Conservation (phyloP, 1,139 yeast species). For the Casaregolazyma lundiana region DNA sequence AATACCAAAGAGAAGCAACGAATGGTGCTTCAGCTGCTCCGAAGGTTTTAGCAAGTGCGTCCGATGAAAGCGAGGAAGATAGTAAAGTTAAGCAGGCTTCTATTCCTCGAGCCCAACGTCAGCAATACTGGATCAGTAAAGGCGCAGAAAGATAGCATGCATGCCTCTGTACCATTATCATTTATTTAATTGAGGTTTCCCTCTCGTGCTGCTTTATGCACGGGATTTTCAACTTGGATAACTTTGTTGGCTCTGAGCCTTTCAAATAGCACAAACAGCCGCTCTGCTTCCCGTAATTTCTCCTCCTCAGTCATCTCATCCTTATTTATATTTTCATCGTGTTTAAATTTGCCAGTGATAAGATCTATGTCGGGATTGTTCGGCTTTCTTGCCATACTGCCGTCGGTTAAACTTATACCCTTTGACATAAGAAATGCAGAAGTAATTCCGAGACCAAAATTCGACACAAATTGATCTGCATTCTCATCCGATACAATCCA, state of each 20-base stretch:
- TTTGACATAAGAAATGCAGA: slow-evolving; percentile 27
- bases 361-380: slow-evolving; percentile 21
- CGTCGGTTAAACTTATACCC: slow-evolving; percentile 21
- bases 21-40: neutral
- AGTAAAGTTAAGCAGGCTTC: slow-evolving; percentile 5
- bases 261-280: slow-evolving; percentile 46
- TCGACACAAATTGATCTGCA: slow-evolving; percentile 22
- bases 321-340: slow-evolving; percentile 6
- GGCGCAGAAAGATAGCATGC: slow-evolving; percentile 8
- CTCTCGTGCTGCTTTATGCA: slow-evolving; percentile 25
- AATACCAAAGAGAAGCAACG: slow-evolving; percentile 1
- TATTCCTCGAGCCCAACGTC: slow-evolving; percentile 4
- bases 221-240: slow-evolving; percentile 41
- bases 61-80: slow-evolving; percentile 5
- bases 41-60: neutral
- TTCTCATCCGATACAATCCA: slow-evolving; percentile 21
- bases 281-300: slow-evolving; percentile 51
- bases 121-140: slow-evolving; percentile 11
- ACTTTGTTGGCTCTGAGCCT: slow-evolving; percentile 46
- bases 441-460: slow-evolving; percentile 32
- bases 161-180: neutral
- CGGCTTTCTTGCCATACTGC: slow-evolving; percentile 12
- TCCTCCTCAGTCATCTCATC: slow-evolving; percentile 44
- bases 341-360: slow-evolving; percentile 29
- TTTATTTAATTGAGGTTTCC: slow-evolving; percentile 19